Evolutionary conservation across 768 basidiomycete species (phyloP).

Genomic region (Collybia sordida): DNA sequence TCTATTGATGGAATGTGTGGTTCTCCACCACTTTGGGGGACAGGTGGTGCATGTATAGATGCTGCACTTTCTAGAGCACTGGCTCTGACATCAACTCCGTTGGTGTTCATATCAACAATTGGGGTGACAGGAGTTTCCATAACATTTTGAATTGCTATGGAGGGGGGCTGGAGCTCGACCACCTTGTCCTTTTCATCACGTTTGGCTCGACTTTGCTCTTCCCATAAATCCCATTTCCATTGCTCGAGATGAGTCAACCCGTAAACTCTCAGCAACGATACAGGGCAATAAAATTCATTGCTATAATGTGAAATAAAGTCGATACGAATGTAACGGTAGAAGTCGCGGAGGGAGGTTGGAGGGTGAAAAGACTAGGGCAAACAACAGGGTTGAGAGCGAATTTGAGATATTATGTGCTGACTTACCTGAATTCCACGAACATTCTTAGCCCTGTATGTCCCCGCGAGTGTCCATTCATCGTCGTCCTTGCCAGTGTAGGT

Average conservation of each 20-base stretch:
- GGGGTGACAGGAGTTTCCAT: too few species aligned
- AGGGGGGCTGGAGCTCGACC: neutral
- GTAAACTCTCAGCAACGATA: slow-evolving; percentile 90
- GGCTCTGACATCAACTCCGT: too few species aligned
- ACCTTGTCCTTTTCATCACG: slow-evolving; percentile 34
- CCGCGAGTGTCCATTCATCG: slow-evolving; percentile 71
- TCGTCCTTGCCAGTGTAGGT: slow-evolving; percentile 57
- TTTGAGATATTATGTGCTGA: slow-evolving; percentile 7
- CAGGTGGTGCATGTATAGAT: too few species aligned
- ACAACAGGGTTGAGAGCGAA: neutral
- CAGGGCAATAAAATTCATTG: slow-evolving; percentile 94
- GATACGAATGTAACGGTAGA: slow-evolving; percentile 92
- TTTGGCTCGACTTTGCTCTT: slow-evolving; percentile 60
- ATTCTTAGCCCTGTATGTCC: slow-evolving; percentile 85
- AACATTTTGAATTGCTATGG: too few species aligned
- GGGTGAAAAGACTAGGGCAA: slow-evolving; percentile 69
- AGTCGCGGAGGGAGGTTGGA: slow-evolving; percentile 69
- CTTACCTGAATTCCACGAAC: slow-evolving; percentile 86
- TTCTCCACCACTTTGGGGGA: too few species aligned
- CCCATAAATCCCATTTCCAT: slow-evolving; percentile 91
- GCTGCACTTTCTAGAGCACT: too few species aligned
- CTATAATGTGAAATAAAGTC: slow-evolving; percentile 95
- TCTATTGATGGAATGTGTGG: too few species aligned
- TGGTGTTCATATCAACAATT: too few species aligned
- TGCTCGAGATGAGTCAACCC: slow-evolving; percentile 96